Evolutionary conservation across 495 filamentous ascomycete genomes (phyloP).

Genomic region (Podospora comata): DNA sequence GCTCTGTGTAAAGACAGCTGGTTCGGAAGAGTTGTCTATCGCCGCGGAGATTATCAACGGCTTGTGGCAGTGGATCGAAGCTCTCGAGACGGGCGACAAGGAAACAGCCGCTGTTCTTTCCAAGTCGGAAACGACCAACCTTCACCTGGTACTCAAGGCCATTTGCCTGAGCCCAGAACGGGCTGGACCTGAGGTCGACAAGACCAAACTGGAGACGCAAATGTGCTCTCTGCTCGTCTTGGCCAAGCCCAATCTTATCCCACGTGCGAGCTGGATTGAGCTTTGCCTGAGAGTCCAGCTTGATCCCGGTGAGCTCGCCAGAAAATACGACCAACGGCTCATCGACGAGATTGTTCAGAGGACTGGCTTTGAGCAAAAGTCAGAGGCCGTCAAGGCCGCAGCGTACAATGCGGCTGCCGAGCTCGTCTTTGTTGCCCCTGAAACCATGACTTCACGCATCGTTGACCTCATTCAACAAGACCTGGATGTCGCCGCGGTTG

Average conservation of each 20-base stretch:
- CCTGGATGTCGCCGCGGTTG: conserved; percentile 62
- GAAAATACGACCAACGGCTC: conserved; percentile 45
- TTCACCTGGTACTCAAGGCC: conserved; percentile 64
- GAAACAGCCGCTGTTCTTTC: conserved; percentile 69
- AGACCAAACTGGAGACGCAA: conserved; percentile 54
- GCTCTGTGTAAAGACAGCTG: conserved; percentile 55
- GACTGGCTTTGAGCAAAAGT: conserved; percentile 47
- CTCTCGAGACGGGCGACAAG: conserved; percentile 63
- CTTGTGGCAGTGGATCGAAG: conserved; percentile 78
- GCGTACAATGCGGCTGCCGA: conserved; percentile 81
- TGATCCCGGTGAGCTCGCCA: conserved; percentile 77
- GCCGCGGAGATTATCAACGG: conserved; percentile 63
- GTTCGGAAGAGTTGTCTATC: conserved; percentile 27
- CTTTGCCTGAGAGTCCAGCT: conserved; percentile 70
- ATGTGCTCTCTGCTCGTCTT: conserved; percentile 74
- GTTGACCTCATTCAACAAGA: conserved; percentile 69
- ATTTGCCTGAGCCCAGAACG: conserved; percentile 58
- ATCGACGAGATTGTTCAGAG: conserved; percentile 48
- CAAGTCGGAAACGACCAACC: conserved; percentile 58
- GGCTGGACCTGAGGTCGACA: conserved; percentile 34
- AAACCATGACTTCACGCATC: conserved; percentile 70
- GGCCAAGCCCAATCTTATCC: conserved; percentile 72
- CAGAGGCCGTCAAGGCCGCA: conserved; percentile 56
- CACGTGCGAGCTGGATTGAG: conserved; percentile 81
- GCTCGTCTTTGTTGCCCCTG: conserved; percentile 88